These are phyloP conservation scores for Fusarium tuaranense DNA, from an alignment of 2,329 filamentous ascomycete genomes.

Conservation along the genomic window DNA sequence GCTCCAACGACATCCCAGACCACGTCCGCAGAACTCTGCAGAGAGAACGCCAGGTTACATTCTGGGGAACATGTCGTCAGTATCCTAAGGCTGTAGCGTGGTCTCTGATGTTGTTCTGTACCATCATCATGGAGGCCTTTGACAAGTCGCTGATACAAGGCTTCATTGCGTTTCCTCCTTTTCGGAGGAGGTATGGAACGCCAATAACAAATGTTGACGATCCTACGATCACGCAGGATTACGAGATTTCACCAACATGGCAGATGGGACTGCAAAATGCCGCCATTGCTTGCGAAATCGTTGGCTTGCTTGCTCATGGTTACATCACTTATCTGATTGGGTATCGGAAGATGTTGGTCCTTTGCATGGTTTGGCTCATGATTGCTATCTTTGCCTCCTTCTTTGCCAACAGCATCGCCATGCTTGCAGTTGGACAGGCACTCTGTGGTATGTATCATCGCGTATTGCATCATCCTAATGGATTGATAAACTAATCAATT, in stretches of 20 bases:
- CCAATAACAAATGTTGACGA: conserved; percentile 20
- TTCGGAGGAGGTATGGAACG: conserved; percentile 42
- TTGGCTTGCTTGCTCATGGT: conserved; percentile 57
- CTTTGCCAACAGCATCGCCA: conserved; percentile 48
- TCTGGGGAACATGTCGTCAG: conserved; percentile 32
- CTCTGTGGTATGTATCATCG: conserved; percentile 40
- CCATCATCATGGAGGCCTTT: conserved; percentile 43
- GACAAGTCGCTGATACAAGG: conserved; percentile 37
- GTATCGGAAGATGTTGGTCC: conserved; percentile 54
- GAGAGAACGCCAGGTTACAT: conserved; percentile 15
- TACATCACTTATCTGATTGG: conserved; percentile 53
- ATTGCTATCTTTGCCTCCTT: conserved; percentile 54
- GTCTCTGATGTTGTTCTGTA: conserved; percentile 40
- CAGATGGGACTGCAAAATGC: conserved; percentile 41
- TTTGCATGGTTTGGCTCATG: conserved; percentile 48
- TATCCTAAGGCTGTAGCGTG: conserved; percentile 43
- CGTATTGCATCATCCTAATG: not conserved
- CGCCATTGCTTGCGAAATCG: conserved; percentile 36
- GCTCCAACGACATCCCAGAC: conserved; percentile 2
- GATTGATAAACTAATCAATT: not conserved
- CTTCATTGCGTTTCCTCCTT: conserved; percentile 40
- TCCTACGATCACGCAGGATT: conserved; percentile 43
- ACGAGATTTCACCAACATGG: conserved; percentile 48
- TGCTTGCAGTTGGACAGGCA: conserved; percentile 51
- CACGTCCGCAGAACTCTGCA: conserved; percentile 1